Evolutionary conservation across 2,329 filamentous ascomycete species (phyloP).

Genomic region (Talaromyces atroroseus): DNA sequence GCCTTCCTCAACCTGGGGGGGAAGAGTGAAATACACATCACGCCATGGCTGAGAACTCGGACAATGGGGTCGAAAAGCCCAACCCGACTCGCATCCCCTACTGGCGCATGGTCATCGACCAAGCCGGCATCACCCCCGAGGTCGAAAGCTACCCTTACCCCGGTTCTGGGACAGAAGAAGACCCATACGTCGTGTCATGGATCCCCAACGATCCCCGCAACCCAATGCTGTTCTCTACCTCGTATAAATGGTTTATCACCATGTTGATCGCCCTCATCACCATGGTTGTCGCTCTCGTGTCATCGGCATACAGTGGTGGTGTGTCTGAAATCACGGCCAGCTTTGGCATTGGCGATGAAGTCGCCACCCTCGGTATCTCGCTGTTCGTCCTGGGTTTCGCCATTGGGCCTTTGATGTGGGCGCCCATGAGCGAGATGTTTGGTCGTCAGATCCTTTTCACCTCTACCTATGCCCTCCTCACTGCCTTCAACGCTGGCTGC

Average conservation of each 20-base stretch:
- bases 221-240: slow-evolving; percentile 30
- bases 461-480: slow-evolving; percentile 39
- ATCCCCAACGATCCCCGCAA: slow-evolving; percentile 40
- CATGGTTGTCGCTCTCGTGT: slow-evolving; percentile 39
- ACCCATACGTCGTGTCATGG: slow-evolving; percentile 41
- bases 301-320: slow-evolving; percentile 40
- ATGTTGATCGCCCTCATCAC: slow-evolving; percentile 35
- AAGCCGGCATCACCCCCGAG: slow-evolving; percentile 31
- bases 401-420: slow-evolving; percentile 43
- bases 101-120: slow-evolving; percentile 29
- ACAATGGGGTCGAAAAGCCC: slow-evolving; percentile 21
- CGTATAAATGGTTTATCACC: slow-evolving; percentile 39
- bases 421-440: slow-evolving; percentile 34
- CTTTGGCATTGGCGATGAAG: slow-evolving; percentile 33
- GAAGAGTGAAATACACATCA: not conserved
- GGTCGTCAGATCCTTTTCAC: slow-evolving; percentile 33
- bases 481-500: slow-evolving; percentile 57
- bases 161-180: slow-evolving; percentile 37
- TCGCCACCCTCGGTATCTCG: slow-evolving; percentile 39
- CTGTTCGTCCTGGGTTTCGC: slow-evolving; percentile 45
- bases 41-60: slow-evolving; percentile 17
- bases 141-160: slow-evolving; percentile 27
- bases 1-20: not conserved
- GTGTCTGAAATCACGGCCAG: slow-evolving; percentile 29
- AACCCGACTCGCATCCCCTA: slow-evolving; percentile 27